These are phyloP conservation scores for Rachicladosporium sp. DNA, from an alignment of 2,329 filamentous ascomycete species.

Conservation along the genomic window DNA sequence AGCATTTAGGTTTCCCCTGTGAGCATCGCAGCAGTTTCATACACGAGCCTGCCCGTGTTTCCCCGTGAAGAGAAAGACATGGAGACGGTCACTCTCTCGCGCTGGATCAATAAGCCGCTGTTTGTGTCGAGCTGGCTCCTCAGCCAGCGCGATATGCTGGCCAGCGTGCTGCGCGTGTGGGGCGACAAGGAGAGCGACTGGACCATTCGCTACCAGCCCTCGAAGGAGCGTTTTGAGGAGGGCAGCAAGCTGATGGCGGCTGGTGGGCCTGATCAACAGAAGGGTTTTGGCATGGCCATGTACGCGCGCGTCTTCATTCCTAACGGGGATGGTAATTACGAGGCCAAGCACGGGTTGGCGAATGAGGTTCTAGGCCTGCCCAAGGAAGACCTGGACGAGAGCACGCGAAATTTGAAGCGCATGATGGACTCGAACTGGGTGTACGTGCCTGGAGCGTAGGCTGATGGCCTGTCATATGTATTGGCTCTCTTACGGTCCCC, in stretches of 20 bases:
- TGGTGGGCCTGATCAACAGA: conserved; percentile 20
- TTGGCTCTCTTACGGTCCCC: no score
- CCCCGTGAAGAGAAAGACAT: no score
- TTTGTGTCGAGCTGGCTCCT: conserved; percentile 43
- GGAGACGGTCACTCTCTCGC: no score
- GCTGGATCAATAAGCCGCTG: conserved; percentile 25
- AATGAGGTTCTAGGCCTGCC: conserved; percentile 48
- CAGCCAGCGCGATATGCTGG: conserved; percentile 51
- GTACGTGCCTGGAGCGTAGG: no score
- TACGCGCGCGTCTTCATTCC: conserved; percentile 41
- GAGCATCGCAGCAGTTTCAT: no score
- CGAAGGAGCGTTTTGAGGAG: conserved; percentile 35
- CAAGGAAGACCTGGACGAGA: conserved; percentile 46
- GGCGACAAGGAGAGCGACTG: conserved; percentile 46
- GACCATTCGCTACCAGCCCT: conserved; percentile 38
- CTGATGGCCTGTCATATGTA: no score
- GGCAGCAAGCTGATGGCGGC: conserved; percentile 32
- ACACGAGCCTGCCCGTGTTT: no score
- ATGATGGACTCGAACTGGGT: no score
- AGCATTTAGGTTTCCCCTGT: no score
- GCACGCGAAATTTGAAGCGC: no score
- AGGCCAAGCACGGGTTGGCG: conserved; percentile 25
- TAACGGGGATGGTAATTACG: conserved; percentile 30
- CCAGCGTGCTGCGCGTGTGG: conserved; percentile 45
- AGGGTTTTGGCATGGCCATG: conserved; percentile 37